Percentiles rank a stretch among this genome's conserved stretches.
Evolutionary conservation across 257 asterid species (phyloP).

Genomic region (Solanum peruvianum): DNA sequence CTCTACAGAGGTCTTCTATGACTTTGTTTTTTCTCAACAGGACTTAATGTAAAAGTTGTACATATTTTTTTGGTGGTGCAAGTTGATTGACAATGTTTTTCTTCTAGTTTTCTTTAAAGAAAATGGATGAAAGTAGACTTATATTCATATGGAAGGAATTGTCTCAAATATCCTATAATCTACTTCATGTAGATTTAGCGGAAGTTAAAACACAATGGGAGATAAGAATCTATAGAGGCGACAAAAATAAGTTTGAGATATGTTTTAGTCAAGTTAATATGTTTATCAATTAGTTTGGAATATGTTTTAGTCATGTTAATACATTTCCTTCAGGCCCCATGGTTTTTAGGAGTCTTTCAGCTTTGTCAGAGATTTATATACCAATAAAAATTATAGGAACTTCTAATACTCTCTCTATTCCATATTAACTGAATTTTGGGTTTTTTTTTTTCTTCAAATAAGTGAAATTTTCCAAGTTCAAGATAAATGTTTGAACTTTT

Average conservation of each 20-base stretch:
- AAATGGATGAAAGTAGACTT: background rate
- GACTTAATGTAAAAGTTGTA: background rate
- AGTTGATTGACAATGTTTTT: background rate
- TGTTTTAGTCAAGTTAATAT: background rate
- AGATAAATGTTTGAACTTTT: too few relatives aligned
- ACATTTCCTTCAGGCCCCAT: background rate
- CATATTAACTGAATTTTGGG: too few relatives aligned
- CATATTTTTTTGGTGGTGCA: background rate
- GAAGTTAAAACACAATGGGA: background rate
- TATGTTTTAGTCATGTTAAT: too few relatives aligned
- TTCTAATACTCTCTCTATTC: background rate
- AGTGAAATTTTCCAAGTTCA: too few relatives aligned
- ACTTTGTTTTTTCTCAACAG: background rate
- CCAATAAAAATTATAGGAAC: background rate
- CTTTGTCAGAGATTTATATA: background rate
- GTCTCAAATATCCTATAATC: background rate
- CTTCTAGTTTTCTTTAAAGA: background rate
- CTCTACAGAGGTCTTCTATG: background rate
- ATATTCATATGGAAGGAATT: background rate
- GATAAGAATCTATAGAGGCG: background rate
- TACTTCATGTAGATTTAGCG: background rate
- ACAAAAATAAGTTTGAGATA: background rate
- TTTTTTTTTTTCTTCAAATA: too few relatives aligned
- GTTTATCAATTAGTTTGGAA: background rate
- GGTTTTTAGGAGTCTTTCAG: background rate